These are phyloP conservation scores for Solanum chmielewskii DNA, from an alignment of 257 asterid species.

Conservation along the genomic window DNA sequence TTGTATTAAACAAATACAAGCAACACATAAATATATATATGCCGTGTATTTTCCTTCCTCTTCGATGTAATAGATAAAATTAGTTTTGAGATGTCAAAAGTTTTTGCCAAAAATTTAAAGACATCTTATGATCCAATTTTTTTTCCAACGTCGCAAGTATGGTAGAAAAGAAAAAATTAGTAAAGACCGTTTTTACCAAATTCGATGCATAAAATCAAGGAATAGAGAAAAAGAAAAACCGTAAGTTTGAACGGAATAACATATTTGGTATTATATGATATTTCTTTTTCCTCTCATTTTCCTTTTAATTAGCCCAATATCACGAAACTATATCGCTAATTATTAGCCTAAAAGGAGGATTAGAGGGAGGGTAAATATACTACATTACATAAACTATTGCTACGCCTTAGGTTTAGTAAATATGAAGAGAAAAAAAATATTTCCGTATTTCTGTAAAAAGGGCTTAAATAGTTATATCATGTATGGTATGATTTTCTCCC, in stretches of 20 bases:
- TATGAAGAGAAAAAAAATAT: neutral
- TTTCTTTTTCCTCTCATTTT: neutral
- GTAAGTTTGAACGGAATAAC: neutral
- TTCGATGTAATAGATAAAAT: neutral
- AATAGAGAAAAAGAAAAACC: neutral
- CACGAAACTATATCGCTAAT: neutral
- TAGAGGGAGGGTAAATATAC: neutral
- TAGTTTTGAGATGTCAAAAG: neutral
- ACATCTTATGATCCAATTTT: neutral
- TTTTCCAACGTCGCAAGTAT: neutral
- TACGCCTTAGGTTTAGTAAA: neutral
- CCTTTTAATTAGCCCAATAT: neutral
- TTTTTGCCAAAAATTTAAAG: neutral
- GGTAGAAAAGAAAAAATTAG: neutral
- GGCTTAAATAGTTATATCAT: neutral
- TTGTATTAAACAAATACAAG: neutral
- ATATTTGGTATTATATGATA: neutral
- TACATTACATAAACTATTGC: neutral
- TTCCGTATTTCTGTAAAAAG: neutral
- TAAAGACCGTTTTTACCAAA: neutral
- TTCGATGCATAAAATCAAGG: neutral
- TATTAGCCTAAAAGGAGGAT: neutral
- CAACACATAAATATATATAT: neutral
- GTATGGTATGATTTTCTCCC: neutral
- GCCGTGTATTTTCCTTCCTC: neutral